Evolutionary conservation across 306 rosid species (phyloP).

Genomic region (Cucurbita argyrosperma): DNA sequence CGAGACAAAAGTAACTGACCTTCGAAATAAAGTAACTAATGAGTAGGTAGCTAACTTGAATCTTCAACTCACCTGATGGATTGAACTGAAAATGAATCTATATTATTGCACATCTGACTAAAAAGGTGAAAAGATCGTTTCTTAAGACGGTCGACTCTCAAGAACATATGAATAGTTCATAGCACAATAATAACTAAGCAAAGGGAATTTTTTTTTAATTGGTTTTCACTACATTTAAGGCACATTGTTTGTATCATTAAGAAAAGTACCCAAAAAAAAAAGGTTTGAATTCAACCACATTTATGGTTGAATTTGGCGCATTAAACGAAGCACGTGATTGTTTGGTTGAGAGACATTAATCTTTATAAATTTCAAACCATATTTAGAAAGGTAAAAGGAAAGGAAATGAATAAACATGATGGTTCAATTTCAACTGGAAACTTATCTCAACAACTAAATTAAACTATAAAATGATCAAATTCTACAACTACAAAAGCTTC

Average conservation of each 20-base stretch:
- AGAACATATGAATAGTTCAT: background rate
- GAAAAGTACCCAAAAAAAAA: background rate
- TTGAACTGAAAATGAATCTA: background rate
- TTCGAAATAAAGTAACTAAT: no score
- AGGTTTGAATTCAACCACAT: background rate
- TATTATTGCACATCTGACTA: no score
- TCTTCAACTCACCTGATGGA: background rate
- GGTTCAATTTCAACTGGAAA: background rate
- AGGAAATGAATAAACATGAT: background rate
- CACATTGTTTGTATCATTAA: background rate
- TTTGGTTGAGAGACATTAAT: background rate
- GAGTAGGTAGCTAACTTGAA: no score
- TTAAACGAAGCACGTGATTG: background rate
- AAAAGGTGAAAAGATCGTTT: background rate
- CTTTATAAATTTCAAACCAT: background rate
- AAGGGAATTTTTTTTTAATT: background rate
- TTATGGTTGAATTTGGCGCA: background rate
- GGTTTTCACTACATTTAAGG: background rate
- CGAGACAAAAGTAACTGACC: no score
- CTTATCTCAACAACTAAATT: background rate
- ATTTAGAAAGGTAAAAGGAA: background rate
- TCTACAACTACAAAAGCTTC: background rate
- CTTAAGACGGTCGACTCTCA: background rate
- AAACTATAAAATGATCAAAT: background rate
- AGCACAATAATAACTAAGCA: background rate